phyloP scores from a whole-genome alignment of 441 rosid species.

The Bocquillonia castaneifolia region DNA sequence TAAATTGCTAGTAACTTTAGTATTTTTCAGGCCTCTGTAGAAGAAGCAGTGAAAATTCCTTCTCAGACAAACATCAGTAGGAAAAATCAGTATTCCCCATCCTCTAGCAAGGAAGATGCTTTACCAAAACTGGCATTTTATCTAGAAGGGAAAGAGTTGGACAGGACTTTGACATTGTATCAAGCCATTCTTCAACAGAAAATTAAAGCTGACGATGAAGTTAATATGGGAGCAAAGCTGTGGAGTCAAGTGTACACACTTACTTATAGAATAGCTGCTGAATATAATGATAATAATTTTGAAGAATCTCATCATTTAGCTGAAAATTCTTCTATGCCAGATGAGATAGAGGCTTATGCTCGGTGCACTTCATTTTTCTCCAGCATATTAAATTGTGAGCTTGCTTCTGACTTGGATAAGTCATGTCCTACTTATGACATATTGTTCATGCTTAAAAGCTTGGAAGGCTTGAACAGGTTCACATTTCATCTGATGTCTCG shows the following conservation, averaged over 20 bases:
- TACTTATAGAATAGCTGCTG: slow-evolving; percentile 51
- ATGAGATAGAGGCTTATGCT: slow-evolving; percentile 26
- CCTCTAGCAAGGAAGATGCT: slow-evolving; percentile 33
- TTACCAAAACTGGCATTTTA: slow-evolving; percentile 53
- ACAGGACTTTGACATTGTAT: slow-evolving; percentile 55
- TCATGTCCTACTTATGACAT: slow-evolving; percentile 56
- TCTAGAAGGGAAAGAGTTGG: slow-evolving; percentile 65
- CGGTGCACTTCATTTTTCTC: slow-evolving; percentile 43
- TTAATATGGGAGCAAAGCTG: slow-evolving; percentile 39
- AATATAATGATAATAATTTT: slow-evolving; percentile 29
- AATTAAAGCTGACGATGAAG: slow-evolving; percentile 53
- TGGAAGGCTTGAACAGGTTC: slow-evolving; percentile 67
- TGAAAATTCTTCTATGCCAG: slow-evolving; percentile 24
- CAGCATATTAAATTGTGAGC: slow-evolving; percentile 47
- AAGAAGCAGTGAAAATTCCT: slow-evolving; percentile 30
- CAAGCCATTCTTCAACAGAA: slow-evolving; percentile 79
- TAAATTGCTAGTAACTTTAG: slow-evolving; percentile 19
- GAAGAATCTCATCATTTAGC: slow-evolving; percentile 25
- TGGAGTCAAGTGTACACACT: slow-evolving; percentile 64
- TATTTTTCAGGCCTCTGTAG: slow-evolving; percentile 44
- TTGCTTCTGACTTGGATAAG: slow-evolving; percentile 53
- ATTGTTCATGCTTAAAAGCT: slow-evolving; percentile 68
- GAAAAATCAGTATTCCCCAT: slow-evolving; percentile 28
- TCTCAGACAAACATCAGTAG: slow-evolving; percentile 25
- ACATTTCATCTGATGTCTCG: slow-evolving; percentile 63